Base-by-base conservation (phyloP, 768 basidiomycete genomes). In the Phlebiopsis flavidoalba region DNA sequence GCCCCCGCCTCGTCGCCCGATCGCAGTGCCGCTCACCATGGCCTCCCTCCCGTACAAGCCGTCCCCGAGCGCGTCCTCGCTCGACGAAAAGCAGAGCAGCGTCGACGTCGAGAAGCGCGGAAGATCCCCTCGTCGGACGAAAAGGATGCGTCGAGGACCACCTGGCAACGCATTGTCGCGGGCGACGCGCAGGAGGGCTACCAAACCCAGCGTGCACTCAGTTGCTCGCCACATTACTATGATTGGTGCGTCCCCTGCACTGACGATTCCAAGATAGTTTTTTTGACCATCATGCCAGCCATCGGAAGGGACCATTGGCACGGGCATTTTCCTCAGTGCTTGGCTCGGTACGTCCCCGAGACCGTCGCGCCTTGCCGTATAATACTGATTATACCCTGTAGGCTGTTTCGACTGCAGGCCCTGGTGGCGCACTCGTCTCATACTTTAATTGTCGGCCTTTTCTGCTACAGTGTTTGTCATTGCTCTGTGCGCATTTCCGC, bases 401-500 rank as follows among this genome's bases (percentile, higher is more conserved):
- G 80, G 78, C 84, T 4, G 78, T 87, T 31, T 76, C 80, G 5
- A 68, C 79, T 4, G 84, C 84, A 37, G 86, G 86, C 45, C 84
- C 85, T 8, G 85, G 78, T 17, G 84, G 84, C 62, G 78, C 85
- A n/a, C 69, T 87, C 17, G 67, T 87, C 2, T 83, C 85, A 1
- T 88, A 86, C 69, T 73, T 78, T 24, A n/a, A 76, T 84, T 52
- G 83, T 85, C 53, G 84, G 84, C 17, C 8, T 83, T 22, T 85
- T 85, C 70, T 81, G 84, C 26, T 85, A 83, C 68, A 73, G 79
- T 45, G 84, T 86, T n/a, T 37, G 83, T 86, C 50, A 84, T 86
- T 26, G 72, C 82, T n/a, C 68, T 87, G 78, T 82, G 59, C 67
- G 67, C 64, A 24, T 45, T 7, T 24, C n/a, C 51, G 6, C 26